Evolutionary conservation across 352 stramenopile species (phyloP), one percentile per base, ranked within the genome.

Genomic region (Globisporangium takayamanum): DNA sequence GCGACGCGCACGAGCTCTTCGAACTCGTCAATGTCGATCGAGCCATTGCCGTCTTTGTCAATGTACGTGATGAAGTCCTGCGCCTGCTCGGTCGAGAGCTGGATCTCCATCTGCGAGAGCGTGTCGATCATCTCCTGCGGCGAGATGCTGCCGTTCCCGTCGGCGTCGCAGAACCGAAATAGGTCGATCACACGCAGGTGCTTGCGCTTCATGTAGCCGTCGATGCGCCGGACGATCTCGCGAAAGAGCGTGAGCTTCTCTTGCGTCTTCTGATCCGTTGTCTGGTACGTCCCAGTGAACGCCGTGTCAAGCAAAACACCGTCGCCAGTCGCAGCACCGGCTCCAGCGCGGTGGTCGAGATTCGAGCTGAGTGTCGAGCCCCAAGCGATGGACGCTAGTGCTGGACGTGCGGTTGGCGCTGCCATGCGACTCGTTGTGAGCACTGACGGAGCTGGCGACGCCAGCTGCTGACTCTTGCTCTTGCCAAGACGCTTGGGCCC

Each of bases 1-100:
- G 83, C 76, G 26, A 90, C 73, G 11, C 84, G 84, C 46, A 93
- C 72, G 11, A 95, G 63, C 56, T 89, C 84, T 59, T 92, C 81
- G 50, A 95, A 93, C 54, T 93, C 83, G 60, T 94, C 81, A 33
- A 95, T 75, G 46, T 95, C 81, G 56, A 95, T 92, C 2, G 78
- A 87, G 7, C 81, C 81, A 22, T 94, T 90, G 10, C 82, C 80
- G 57, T 94, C 82, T 46, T 88, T 90, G 69, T 93, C 81, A 22
- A 94, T 87, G 41, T 90, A 75, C 16, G 73, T 69, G 61, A 92
- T 84, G 44, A 93, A 89, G 14, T 80, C 78, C 22, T 78, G 62
- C 0, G 70, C 80, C 68, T 93, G 78, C 48, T 84, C 70, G 2
- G 76, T 50, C 25, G 78, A 77, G 15, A 92, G 69, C 53, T 90